A percentile compares a stretch with the other conserved stretches of the same genome.
phyloP scores from a whole-genome alignment of 208 protist species.

The Leishmania tarentolae region DNA sequence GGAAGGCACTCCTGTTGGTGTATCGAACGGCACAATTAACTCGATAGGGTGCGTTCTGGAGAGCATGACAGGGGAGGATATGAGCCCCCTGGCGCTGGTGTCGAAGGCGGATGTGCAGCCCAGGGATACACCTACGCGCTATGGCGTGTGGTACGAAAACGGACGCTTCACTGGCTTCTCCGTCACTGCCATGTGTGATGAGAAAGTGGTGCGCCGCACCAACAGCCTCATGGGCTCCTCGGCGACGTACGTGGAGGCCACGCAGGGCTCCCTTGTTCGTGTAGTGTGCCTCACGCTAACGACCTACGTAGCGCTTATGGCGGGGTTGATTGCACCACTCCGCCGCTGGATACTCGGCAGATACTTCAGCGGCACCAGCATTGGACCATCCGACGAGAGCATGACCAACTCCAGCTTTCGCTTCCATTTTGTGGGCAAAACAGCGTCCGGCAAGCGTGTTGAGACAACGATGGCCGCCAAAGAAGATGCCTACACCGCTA shows the following conservation, averaged over 20 bases:
- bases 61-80: conserved; percentile 34
- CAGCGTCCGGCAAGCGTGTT: conserved; percentile 46
- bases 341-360: conserved; percentile 39
- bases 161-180: conserved; percentile 57
- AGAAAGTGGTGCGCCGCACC: conserved; percentile 81
- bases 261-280: conserved; percentile 38
- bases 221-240: conserved; percentile 67
- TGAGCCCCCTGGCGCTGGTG: conserved; percentile 47
- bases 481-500: conserved; percentile 75
- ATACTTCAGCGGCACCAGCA: conserved; percentile 35
- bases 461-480: conserved; percentile 32
- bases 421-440: conserved; percentile 58
- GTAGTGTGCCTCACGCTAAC: conserved; percentile 30
- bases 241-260: conserved; percentile 61
- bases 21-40: conserved; percentile 73
- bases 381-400: conserved; percentile 49
- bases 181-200: conserved; percentile 68
- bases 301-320: conserved; percentile 23
- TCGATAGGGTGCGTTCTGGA: conserved; percentile 43
- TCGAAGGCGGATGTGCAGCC: conserved; percentile 45
- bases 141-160: conserved; percentile 68
- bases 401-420: conserved; percentile 52
- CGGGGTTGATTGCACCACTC: conserved; percentile 44
- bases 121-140: conserved; percentile 26
- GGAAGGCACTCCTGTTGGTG: conserved; percentile 27